A percentile compares a stretch with the other conserved stretches of the same genome.
phyloP scores from a whole-genome alignment of 2,329 filamentous ascomycete species.

The Cylindrodendrum hubeiense region DNA sequence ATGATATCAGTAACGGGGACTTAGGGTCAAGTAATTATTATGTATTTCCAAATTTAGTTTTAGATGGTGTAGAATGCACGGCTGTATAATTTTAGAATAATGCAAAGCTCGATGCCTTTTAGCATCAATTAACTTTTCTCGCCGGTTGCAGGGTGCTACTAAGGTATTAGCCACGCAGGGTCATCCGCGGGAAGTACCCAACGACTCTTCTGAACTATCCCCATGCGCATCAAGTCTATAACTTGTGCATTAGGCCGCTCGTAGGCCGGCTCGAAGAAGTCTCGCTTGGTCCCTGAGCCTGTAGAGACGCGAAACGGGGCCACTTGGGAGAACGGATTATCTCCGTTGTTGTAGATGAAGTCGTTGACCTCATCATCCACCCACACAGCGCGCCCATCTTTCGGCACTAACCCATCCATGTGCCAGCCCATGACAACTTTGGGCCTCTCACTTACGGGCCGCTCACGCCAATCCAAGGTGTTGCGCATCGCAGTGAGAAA shows the following conservation, averaged over 20 bases:
- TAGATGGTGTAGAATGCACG: no score
- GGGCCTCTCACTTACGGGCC: not conserved
- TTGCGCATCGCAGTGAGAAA: not conserved
- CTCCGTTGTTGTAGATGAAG: not conserved
- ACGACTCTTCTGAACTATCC: not conserved
- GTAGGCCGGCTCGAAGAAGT: slow-evolving; percentile 5
- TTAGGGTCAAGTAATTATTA: not conserved
- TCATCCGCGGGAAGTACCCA: not conserved
- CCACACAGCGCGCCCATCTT: not conserved
- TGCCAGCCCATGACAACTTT: not conserved
- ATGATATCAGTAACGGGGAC: not conserved
- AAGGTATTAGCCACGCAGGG: not conserved
- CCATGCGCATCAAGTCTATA: not conserved
- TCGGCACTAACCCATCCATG: not conserved
- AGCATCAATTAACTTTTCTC: no score
- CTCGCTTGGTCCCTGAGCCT: not conserved
- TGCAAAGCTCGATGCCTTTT: no score
- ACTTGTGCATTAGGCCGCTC: not conserved
- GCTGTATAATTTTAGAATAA: not conserved
- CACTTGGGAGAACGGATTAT: not conserved
- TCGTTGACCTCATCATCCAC: slow-evolving; percentile 3
- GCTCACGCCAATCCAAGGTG: not conserved
- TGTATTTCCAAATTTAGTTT: not conserved
- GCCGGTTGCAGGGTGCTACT: not conserved
- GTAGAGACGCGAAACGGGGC: not conserved